Evolutionary conservation across 768 basidiomycete genomes (phyloP).

Genomic region (Amanita jacksonii): DNA sequence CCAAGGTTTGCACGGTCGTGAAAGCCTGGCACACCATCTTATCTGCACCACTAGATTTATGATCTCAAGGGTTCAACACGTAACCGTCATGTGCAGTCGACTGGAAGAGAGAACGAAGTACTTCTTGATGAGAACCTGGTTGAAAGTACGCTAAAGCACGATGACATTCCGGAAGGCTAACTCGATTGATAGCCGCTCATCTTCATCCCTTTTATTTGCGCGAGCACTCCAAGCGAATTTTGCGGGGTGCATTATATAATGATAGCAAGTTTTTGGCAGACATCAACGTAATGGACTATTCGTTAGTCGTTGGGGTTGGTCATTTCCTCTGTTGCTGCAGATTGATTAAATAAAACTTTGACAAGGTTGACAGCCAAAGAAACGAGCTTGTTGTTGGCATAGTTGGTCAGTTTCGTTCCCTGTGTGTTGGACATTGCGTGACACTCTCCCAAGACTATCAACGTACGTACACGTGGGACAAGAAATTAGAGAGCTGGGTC

Average conservation of each 20-base stretch:
- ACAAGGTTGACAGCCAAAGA: constrained; percentile 70
- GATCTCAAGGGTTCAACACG: constrained; percentile 95
- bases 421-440: neutral
- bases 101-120: constrained; percentile 87
- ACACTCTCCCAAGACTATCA: constrained; percentile 61
- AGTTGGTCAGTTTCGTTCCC: constrained; percentile 56
- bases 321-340: neutral
- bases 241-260: constrained; percentile 85
- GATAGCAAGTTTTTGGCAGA: constrained; percentile 93
- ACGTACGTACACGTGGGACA: constrained; percentile 97
- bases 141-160: constrained; percentile 45
- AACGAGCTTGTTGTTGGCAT: constrained; percentile 95
- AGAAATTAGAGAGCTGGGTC: constrained; percentile 96
- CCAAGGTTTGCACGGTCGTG: constrained; percentile 44
- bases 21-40: neutral
- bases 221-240: constrained; percentile 92
- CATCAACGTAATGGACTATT: constrained; percentile 97
- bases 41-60: constrained; percentile 55
- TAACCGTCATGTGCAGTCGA: constrained; percentile 87
- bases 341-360: neutral
- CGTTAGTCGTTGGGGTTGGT: constrained; percentile 73
- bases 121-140: constrained; percentile 94
- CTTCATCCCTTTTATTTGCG: constrained; percentile 86
- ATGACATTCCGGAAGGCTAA: neutral
- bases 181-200: constrained; percentile 52